Evolutionary conservation across 2,329 filamentous ascomycete species (phyloP), one percentile per base, ranked within the genome.

Genomic region (Berkeleyomyces basicola): DNA sequence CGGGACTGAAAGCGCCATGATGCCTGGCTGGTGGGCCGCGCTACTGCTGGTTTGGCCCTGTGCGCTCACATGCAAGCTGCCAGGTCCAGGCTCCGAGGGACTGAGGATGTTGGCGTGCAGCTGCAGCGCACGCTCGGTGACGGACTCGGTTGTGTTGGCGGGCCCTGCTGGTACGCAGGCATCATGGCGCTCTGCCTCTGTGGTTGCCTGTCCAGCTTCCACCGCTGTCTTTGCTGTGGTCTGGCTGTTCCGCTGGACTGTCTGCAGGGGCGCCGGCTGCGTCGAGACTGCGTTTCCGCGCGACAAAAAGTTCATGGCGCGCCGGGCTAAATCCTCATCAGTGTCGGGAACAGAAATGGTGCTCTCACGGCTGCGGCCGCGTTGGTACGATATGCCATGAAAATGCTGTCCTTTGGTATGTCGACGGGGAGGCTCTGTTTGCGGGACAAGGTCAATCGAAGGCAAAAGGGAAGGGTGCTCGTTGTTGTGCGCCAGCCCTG

Each of bases 311-410:
- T 43, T 64, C 62, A 82, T 68, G 0, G 79, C 79, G 64, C 81
- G 78, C 3, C 80, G 75, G 0, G 78, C 79, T 33, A 82, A 73
- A 68, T 82, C 80, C 67, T 79, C 82, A 64, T 84, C 80, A 51
- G 79, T 82, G 42, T 67, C 66, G 2, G 64, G 63, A 16, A 63
- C 85, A 0, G 89, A 93, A 58, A 93, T 90, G 1, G 89, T 95
- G 74, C 88, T 92, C 71, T 95, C 90, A 65, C 88, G 83, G 71
- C 89, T 90, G 61, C 82, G 82, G 4, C 77, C 74, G 33, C 64
- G 57, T 10, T 62, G 55, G 31, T 53, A 49, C 40, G 60, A 49
- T 9, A 51, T 55, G 2, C 73, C 60, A 1, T 73, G 69, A 63
- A 74, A 74, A n/a, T 75, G 74, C 36, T 55, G 51, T 23, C 33